These are phyloP conservation scores for Lepidium africanum DNA, from an alignment of 345 rosid genomes.

Conservation along the genomic window DNA sequence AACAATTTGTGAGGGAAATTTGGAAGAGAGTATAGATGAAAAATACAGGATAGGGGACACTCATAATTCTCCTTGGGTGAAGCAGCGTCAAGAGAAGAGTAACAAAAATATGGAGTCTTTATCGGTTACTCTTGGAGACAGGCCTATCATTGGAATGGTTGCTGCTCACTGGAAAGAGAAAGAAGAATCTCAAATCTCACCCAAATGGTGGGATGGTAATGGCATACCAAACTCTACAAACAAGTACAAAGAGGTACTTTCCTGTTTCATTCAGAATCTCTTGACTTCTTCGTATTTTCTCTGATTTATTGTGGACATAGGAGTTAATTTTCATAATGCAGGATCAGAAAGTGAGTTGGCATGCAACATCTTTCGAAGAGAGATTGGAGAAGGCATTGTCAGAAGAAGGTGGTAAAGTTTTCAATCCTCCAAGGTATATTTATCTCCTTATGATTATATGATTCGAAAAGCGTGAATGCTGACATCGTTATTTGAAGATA, in stretches of 20 bases:
- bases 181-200: conserved; percentile 40
- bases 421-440: background rate
- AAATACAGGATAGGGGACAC: conserved; percentile 33
- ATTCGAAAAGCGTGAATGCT: background rate
- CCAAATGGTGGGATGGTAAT: conserved; percentile 96
- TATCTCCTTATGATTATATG: background rate
- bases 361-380: conserved; percentile 87
- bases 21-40: conserved; percentile 21
- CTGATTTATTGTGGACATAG: background rate
- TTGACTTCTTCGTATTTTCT: background rate
- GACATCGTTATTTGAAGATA: background rate
- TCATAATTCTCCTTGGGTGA: conserved; percentile 46
- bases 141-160: conserved; percentile 88
- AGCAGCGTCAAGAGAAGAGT: conserved; percentile 29
- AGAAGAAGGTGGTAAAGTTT: conserved; percentile 25
- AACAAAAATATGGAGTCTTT: conserved; percentile 8
- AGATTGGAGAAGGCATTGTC: conserved; percentile 91
- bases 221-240: conserved; percentile 95
- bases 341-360: conserved; percentile 97
- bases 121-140: conserved; percentile 50
- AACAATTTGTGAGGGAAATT: conserved; percentile 10
- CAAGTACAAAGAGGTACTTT: conserved; percentile 85
- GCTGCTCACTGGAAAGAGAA: conserved; percentile 86
- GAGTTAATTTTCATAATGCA: conserved; percentile 26
- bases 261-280: background rate